A percentile compares a stretch with the other conserved stretches of the same genome.
Evolutionary conservation across 2,329 filamentous ascomycete species (phyloP).

Genomic region (Fusarium sp.): DNA sequence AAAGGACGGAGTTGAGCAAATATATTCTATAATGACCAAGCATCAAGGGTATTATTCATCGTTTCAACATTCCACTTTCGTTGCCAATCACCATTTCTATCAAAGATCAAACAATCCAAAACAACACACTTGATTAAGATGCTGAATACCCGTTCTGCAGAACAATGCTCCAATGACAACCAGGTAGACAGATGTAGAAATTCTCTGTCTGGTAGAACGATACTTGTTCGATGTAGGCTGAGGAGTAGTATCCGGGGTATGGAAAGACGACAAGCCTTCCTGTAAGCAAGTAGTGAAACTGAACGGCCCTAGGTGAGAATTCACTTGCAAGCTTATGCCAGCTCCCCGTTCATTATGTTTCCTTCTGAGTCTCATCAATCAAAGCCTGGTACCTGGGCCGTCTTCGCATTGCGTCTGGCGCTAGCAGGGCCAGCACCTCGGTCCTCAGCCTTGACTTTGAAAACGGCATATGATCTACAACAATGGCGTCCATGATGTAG

Average conservation of each 20-base stretch:
- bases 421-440: conserved; percentile 57
- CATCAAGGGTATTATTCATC: conserved; percentile 13
- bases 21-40: conserved; percentile 26
- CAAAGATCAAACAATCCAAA: neutral
- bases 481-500: conserved; percentile 70
- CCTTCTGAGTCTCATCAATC: conserved; percentile 22
- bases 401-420: conserved; percentile 23
- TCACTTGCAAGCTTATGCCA: neutral
- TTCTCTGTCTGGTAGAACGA: neutral
- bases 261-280: neutral
- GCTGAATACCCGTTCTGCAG: neutral
- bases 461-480: conserved; percentile 62
- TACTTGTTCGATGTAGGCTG: neutral
- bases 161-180: neutral
- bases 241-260: neutral
- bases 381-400: conserved; percentile 45
- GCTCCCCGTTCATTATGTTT: neutral
- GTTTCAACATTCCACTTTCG: neutral
- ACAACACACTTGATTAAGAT: neutral
- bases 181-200: neutral
- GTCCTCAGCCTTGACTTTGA: conserved; percentile 57
- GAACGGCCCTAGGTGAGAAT: neutral
- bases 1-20: conserved; percentile 24
- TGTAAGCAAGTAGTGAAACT: neutral
- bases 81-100: neutral